Evolutionary conservation across 2,329 filamentous ascomycete species (phyloP).

Genomic region (Cucurbitaria berberidis): DNA sequence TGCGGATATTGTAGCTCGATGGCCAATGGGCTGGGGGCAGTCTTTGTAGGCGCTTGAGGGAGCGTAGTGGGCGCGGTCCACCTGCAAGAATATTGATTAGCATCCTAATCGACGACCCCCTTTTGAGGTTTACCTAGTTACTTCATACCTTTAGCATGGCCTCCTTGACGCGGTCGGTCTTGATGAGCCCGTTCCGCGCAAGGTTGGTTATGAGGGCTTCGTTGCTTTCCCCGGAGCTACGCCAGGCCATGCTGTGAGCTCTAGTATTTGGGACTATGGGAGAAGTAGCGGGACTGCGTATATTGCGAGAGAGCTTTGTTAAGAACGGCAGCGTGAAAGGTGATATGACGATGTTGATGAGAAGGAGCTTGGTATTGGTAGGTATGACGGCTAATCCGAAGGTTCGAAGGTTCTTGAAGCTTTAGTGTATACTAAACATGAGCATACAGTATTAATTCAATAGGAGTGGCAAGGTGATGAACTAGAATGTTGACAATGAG

Average conservation of each 20-base stretch:
- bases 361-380: constrained; percentile 12
- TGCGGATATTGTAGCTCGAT: constrained; percentile 72
- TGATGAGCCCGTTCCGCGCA: constrained; percentile 73
- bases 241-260: constrained; percentile 79
- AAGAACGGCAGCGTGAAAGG: constrained; percentile 30
- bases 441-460: background rate
- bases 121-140: background rate
- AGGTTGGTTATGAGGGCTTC: constrained; percentile 79
- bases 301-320: constrained; percentile 24
- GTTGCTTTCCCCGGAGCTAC: constrained; percentile 78
- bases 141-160: constrained; percentile 74
- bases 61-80: constrained; percentile 87
- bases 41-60: constrained; percentile 74
- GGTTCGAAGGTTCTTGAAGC: background rate
- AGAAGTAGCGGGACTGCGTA: constrained; percentile 16
- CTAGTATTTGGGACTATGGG: background rate
- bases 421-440: background rate
- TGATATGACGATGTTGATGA: constrained; percentile 7
- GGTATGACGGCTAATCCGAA: background rate
- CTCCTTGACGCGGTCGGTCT: constrained; percentile 71
- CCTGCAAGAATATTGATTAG: constrained; percentile 55
- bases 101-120: background rate
- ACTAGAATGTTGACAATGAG: background rate
- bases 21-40: constrained; percentile 71
- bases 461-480: background rate